phyloP scores from a whole-genome alignment of 441 rosid species.

The Metrosideros polymorpha region DNA sequence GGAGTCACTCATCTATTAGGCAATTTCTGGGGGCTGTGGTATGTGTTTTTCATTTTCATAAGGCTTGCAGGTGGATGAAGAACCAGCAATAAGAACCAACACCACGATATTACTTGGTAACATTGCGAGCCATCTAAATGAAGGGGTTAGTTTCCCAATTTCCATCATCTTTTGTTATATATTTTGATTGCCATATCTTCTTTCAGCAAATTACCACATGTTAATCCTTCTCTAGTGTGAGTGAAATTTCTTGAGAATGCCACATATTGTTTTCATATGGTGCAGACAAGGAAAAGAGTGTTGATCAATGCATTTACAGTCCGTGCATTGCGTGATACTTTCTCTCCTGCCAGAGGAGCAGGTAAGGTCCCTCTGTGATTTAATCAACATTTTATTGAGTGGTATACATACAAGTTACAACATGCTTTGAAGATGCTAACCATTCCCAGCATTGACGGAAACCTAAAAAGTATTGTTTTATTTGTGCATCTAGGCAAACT shows the following conservation, averaged over 20 bases:
- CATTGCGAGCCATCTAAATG: conserved; percentile 83
- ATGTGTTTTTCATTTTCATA: background rate
- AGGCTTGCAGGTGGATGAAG: conserved; percentile 86
- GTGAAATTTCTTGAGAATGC: conserved; percentile 8
- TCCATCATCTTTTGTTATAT: conserved; percentile 7
- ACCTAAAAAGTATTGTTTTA: background rate
- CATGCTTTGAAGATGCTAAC: background rate
- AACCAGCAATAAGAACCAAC: conserved; percentile 97
- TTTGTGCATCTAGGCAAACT: background rate
- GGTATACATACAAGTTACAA: background rate
- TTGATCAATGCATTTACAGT: conserved; percentile 98
- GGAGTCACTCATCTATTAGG: background rate
- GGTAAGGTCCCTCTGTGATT: conserved; percentile 31
- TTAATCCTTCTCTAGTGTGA: background rate
- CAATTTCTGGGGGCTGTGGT: background rate
- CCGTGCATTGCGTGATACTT: conserved; percentile 94
- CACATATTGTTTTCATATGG: conserved; percentile 10
- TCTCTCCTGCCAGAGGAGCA: conserved; percentile 99
- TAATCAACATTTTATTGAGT: background rate
- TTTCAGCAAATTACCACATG: background rate
- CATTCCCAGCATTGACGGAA: background rate
- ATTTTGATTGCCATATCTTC: background rate
- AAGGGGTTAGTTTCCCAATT: conserved; percentile 64
- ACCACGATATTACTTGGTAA: conserved; percentile 98
- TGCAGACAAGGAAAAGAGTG: conserved; percentile 97